Evolutionary conservation across 306 rosid species (phyloP), one percentile per base, ranked within the genome.

Genomic region (Adenanthera pavonina): DNA sequence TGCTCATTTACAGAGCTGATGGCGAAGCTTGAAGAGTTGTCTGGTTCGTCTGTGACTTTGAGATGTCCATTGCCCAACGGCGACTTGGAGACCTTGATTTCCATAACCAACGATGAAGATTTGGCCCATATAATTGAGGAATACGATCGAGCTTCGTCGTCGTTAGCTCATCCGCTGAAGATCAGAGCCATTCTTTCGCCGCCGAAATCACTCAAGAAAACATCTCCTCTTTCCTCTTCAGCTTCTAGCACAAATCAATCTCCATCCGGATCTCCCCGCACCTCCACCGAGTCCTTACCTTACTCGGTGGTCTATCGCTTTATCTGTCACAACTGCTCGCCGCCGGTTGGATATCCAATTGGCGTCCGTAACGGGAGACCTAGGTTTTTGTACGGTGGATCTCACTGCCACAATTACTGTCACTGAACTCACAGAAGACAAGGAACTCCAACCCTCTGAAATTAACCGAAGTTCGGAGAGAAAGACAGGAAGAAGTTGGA

Each of bases 1-100:
- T 53, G 25, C 9, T 53, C 1, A 10, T 51, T 78, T 80, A 6
- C 87, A 95, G 99, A 89, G 84, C 77, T 93, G 38, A 90, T 88
- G 91, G 78, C 49, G 88, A 93, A 89, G 87, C 92, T 95, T 12
- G 79, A n/a, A 5, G 92, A 92, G 77, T 84, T 93, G 77, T 91
- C 93, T n/a, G 97, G 94, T 41, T 84, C 83, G 8, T 87, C 98
- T 4, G 89, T 82, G 3, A 87, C 78, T 3, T 64, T 95, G 79
- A 76, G 70, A 83, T 95, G 98, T 62, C 91, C 82, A 10, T 82
- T 95, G 66, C 97, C 99, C 1, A 78, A 47, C 79, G 98, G 98
- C n/a, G 98, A 93, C 14, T 71, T 95, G 60, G 99, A 92, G 77
- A 95, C 97, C 0, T 80, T 95, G 85, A 84, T 95, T 82, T 79